Conservation (phyloP, 1,284 basidiomycete genomes). For the Gymnopus androsaceus region DNA sequence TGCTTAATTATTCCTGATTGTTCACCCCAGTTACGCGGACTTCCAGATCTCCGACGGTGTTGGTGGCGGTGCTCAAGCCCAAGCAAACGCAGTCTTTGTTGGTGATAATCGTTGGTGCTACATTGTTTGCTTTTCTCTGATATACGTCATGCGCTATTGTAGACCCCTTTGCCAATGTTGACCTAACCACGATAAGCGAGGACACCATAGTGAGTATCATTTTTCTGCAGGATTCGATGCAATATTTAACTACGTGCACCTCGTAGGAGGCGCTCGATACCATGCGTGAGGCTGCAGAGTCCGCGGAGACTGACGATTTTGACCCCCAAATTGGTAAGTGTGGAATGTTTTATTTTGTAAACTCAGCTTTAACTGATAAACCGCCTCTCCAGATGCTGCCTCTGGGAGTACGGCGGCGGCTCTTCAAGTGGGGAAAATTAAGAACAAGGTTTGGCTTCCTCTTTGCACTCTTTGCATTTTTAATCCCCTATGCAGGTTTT, state of each 20-base stretch:
- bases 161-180: slow-evolving; percentile 39
- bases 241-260: slow-evolving; percentile 20
- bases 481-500: no score
- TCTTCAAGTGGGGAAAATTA: slow-evolving; percentile 47
- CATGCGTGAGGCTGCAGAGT: slow-evolving; percentile 43
- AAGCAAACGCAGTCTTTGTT: slow-evolving; percentile 46
- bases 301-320: slow-evolving; percentile 45
- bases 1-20: neutral
- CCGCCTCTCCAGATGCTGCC: no score
- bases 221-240: slow-evolving; percentile 25
- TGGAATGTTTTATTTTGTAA: neutral
- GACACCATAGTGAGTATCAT: slow-evolving; percentile 18
- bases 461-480: no score
- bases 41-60: slow-evolving; percentile 52
- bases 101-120: slow-evolving; percentile 10
- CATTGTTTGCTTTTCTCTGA: neutral
- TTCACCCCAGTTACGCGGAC: slow-evolving; percentile 34
- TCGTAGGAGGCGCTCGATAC: slow-evolving; percentile 36
- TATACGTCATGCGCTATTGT: no score
- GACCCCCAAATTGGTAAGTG: slow-evolving; percentile 42
- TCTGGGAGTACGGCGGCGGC: slow-evolving; percentile 39
- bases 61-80: slow-evolving; percentile 40
- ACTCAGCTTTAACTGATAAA: neutral
- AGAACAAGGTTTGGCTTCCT: no score
- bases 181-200: slow-evolving; percentile 33